Percentiles rank a stretch among this genome's conserved stretches.
These are phyloP conservation scores for Hibiscus trionum DNA, from an alignment of 345 rosid species.

Conservation along the genomic window DNA sequence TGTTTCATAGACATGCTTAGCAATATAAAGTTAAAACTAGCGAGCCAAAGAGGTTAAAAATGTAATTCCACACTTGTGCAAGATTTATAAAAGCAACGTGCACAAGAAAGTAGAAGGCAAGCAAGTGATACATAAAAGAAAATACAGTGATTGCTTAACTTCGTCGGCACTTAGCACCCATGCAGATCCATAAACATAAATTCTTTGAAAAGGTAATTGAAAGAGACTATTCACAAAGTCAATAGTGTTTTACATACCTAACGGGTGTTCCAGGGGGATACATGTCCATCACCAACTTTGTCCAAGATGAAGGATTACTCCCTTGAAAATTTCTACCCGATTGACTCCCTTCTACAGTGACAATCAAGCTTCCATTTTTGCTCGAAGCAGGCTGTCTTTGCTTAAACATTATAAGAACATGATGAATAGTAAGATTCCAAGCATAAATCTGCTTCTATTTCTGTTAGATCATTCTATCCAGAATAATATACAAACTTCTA, in stretches of 20 bases:
- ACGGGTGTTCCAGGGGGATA: conserved; percentile 69
- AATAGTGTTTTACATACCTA: conserved; percentile 37
- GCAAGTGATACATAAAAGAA: neutral
- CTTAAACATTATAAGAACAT: conserved; percentile 46
- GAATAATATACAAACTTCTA: neutral
- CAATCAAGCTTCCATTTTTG: conserved; percentile 44
- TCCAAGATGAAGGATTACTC: conserved; percentile 54
- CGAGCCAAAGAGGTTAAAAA: neutral
- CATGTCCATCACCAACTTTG: conserved; percentile 75
- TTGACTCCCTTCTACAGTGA: conserved; percentile 44
- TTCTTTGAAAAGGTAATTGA: neutral
- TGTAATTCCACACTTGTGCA: neutral
- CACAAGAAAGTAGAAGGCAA: neutral
- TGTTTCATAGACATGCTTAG: neutral
- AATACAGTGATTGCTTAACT: neutral
- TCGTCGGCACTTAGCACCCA: neutral
- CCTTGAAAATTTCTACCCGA: conserved; percentile 28
- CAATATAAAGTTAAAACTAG: neutral
- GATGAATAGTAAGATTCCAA: conserved; percentile 25
- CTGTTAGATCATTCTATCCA: neutral
- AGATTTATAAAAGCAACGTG: neutral
- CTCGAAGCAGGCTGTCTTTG: conserved; percentile 92
- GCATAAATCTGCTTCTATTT: conserved; percentile 5
- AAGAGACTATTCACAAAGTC: neutral
- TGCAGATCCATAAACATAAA: neutral